These are phyloP conservation scores for Camptophora hylomeconis DNA, from an alignment of 2,329 filamentous ascomycete genomes.

Conservation along the genomic window DNA sequence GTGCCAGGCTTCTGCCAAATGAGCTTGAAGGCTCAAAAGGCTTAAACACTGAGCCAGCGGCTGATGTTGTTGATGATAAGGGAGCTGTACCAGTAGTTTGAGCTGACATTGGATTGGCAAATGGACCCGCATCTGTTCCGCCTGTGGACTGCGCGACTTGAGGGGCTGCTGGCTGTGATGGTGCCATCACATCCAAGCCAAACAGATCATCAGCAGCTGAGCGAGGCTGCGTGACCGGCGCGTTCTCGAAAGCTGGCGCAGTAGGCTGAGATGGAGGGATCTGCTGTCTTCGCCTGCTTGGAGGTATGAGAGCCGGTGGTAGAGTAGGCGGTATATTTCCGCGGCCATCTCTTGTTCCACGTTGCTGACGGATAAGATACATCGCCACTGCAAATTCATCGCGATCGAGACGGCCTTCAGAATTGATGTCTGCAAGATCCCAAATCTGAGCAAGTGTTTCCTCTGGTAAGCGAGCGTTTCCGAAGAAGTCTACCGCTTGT, in stretches of 20 bases:
- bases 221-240: conserved; percentile 42
- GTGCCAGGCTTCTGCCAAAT: conserved; percentile 71
- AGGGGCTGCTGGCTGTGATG: conserved; percentile 35
- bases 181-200: conserved; percentile 58
- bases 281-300: conserved; percentile 57
- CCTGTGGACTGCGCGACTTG: conserved; percentile 59
- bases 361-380: conserved; percentile 87
- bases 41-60: conserved; percentile 72
- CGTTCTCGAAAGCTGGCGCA: conserved; percentile 30
- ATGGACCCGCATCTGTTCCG: conserved; percentile 45
- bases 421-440: conserved; percentile 91
- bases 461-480: conserved; percentile 78
- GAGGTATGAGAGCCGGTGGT: conserved; percentile 71
- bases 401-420: conserved; percentile 67
- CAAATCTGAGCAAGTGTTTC: conserved; percentile 87
- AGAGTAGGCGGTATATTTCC: conserved; percentile 59
- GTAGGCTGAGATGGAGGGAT: conserved; percentile 28
- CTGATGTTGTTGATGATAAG: conserved; percentile 21
- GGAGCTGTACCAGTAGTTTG: conserved; percentile 24
- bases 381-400: conserved; percentile 97
- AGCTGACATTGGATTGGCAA: conserved; percentile 41
- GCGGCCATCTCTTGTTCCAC: conserved; percentile 52
- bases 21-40: conserved; percentile 86
- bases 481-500: conserved; percentile 87
- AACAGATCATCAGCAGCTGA: conserved; percentile 91